These are phyloP conservation scores for Chimonanthus praecox DNA, from an alignment of 164 flowering plant species.

Conservation along the genomic window DNA sequence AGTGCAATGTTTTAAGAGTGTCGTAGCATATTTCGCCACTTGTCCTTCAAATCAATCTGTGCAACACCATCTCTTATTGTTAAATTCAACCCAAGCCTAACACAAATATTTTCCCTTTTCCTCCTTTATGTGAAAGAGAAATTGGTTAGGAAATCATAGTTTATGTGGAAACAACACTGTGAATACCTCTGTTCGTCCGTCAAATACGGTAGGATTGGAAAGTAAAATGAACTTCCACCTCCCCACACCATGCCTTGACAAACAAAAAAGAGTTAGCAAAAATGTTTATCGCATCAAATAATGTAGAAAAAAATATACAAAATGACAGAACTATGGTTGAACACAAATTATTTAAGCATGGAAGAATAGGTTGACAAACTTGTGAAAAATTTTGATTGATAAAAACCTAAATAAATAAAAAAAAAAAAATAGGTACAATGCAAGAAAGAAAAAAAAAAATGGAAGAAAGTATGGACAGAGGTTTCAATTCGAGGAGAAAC, in stretches of 20 bases:
- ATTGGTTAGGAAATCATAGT: no score
- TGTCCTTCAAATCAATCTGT: constrained; percentile 75
- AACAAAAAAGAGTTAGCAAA: neutral
- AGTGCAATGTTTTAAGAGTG: neutral
- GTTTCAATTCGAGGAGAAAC: no score
- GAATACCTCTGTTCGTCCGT: constrained; percentile 54
- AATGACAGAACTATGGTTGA: neutral
- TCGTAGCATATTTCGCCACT: constrained; percentile 58
- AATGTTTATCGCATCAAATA: neutral
- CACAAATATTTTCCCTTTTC: neutral
- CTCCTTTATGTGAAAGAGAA: neutral
- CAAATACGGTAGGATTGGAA: constrained; percentile 33
- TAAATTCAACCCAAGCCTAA: neutral
- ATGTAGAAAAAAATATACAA: neutral
- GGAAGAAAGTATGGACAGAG: no score
- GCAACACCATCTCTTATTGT: neutral
- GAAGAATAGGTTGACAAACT: neutral
- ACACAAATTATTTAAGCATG: neutral
- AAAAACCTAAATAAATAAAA: neutral
- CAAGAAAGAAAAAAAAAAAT: no score
- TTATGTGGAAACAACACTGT: no score
- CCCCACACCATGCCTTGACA: constrained; percentile 51
- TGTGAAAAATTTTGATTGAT: neutral
- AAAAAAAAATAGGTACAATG: neutral
- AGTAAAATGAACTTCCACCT: constrained; percentile 57